Conservation (phyloP, 2,329 filamentous ascomycete genomes). For the Xylaria sp. region DNA sequence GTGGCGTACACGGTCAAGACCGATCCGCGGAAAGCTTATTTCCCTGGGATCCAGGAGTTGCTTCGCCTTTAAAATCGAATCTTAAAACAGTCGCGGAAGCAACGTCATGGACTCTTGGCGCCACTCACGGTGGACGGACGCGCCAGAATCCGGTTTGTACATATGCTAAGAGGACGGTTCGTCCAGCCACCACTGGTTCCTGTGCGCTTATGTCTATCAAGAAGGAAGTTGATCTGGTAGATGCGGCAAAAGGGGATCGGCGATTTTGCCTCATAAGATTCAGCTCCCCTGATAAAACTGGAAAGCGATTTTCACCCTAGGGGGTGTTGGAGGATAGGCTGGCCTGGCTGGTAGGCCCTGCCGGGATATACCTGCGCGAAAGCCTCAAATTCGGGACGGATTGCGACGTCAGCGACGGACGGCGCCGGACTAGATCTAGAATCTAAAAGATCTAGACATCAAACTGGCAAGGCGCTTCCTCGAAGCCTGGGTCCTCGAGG, state of each 20-base stretch:
- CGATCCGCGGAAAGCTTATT: conserved; percentile 1
- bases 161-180: conserved; percentile 2
- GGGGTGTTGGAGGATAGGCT: neutral
- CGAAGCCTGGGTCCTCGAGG: neutral
- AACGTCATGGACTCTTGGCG: conserved; percentile 14
- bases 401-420: neutral
- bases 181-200: conserved; percentile 22
- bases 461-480: neutral
- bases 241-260: conserved; percentile 17
- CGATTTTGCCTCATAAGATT: conserved; percentile 7
- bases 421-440: neutral
- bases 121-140: neutral
- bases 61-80: neutral
- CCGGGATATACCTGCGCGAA: conserved; percentile 4
- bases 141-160: conserved; percentile 8
- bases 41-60: neutral
- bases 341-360: neutral
- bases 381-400: neutral
- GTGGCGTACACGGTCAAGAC: conserved; percentile 3
- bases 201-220: conserved; percentile 18
- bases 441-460: neutral
- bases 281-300: conserved; percentile 13
- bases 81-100: conserved; percentile 9
- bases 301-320: conserved; percentile 5
- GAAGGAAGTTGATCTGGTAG: conserved; percentile 10